These are phyloP conservation scores for Cylindrodendrum hubeiense DNA, from an alignment of 2,329 filamentous ascomycete species.

Conservation along the genomic window DNA sequence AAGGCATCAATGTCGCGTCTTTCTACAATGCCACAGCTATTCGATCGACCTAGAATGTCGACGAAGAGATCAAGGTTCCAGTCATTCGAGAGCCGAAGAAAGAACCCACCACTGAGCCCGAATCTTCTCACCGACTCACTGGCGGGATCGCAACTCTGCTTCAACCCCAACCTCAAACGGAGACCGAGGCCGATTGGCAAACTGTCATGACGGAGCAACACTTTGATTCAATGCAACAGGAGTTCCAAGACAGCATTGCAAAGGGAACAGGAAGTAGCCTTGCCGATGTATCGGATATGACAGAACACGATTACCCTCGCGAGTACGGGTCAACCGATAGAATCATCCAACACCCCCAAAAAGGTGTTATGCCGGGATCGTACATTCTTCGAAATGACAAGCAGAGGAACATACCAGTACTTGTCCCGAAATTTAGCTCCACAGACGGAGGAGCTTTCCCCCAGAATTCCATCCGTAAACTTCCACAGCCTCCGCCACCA, in stretches of 20 bases:
- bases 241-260: slow-evolving; percentile 39
- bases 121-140: slow-evolving; percentile 24
- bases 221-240: slow-evolving; percentile 34
- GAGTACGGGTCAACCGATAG: slow-evolving; percentile 41
- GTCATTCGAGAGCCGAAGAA: slow-evolving; percentile 39
- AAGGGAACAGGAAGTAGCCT: slow-evolving; percentile 57
- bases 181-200: slow-evolving; percentile 50
- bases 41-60: slow-evolving; percentile 55
- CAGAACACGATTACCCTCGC: slow-evolving; percentile 32
- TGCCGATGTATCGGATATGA: slow-evolving; percentile 57
- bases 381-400: slow-evolving; percentile 42
- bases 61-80: slow-evolving; percentile 53
- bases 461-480: slow-evolving; percentile 39
- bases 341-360: slow-evolving; percentile 45
- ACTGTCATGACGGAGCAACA: slow-evolving; percentile 50
- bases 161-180: slow-evolving; percentile 30
- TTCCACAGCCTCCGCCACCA: slow-evolving; percentile 33
- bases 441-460: slow-evolving; percentile 24
- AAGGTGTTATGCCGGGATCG: slow-evolving; percentile 8
- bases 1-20: slow-evolving; percentile 32
- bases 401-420: slow-evolving; percentile 31
- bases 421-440: slow-evolving; percentile 38
- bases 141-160: slow-evolving; percentile 36
- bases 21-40: slow-evolving; percentile 54
- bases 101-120: slow-evolving; percentile 1